Conservation (phyloP, 2,329 filamentous ascomycete genomes). For the Hypoxylon sp. region DNA sequence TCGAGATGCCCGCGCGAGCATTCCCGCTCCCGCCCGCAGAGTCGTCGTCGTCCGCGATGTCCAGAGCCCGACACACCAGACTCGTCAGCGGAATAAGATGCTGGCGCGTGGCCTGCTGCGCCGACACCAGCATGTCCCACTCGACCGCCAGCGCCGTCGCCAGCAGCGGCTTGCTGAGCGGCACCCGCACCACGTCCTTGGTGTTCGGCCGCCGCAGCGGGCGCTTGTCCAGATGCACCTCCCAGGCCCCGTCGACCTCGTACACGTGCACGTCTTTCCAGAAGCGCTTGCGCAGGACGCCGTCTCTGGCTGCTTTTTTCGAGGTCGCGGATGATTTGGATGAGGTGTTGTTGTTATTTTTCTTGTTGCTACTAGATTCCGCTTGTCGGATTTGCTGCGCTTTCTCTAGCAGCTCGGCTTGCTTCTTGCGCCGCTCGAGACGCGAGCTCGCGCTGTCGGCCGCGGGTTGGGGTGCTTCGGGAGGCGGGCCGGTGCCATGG, state of each 20-base stretch:
- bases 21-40: slow-evolving; percentile 47
- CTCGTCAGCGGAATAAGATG: slow-evolving; percentile 93
- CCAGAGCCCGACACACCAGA: slow-evolving; percentile 81
- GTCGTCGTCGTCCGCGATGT: slow-evolving; percentile 76
- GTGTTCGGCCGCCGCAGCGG: slow-evolving; percentile 80
- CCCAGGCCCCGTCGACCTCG: slow-evolving; percentile 67
- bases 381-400: slow-evolving; percentile 58
- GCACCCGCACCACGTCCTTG: slow-evolving; percentile 76
- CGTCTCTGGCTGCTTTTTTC: slow-evolving; percentile 9
- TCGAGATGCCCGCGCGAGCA: slow-evolving; percentile 70
- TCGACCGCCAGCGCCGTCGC: slow-evolving; percentile 88
- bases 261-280: slow-evolving; percentile 85
- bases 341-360: slow-evolving; percentile 13
- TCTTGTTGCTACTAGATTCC: slow-evolving; percentile 19
- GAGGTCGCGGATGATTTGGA: slow-evolving; percentile 34
- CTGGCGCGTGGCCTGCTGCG: slow-evolving; percentile 83
- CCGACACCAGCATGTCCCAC: slow-evolving; percentile 86
- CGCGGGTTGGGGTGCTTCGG: slow-evolving; percentile 60
- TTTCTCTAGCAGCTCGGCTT: slow-evolving; percentile 63
- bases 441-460: slow-evolving; percentile 49
- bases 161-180: slow-evolving; percentile 78
- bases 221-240: slow-evolving; percentile 78
- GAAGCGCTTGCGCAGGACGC: slow-evolving; percentile 72
- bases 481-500: slow-evolving; percentile 67
- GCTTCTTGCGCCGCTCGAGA: slow-evolving; percentile 60